A percentile compares a stretch with the other conserved stretches of the same genome.
These are phyloP conservation scores for Daldinia loculata DNA, from an alignment of 495 filamentous ascomycete species.

Conservation along the genomic window DNA sequence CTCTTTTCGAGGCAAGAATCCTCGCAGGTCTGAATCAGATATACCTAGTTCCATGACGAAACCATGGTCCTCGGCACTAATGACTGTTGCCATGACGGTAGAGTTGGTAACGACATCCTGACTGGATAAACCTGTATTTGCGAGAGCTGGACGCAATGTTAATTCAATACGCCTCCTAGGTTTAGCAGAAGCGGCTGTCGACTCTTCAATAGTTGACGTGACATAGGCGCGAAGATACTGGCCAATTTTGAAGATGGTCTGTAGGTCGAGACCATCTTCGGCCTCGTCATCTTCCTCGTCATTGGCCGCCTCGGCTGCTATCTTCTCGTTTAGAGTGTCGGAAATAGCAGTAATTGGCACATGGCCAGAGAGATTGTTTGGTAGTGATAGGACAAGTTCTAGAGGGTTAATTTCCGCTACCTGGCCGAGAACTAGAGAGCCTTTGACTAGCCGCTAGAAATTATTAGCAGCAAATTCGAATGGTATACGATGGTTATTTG, in stretches of 20 bases:
- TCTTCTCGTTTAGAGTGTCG: constrained; percentile 63
- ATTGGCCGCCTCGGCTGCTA: constrained; percentile 67
- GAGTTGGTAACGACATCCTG: constrained; percentile 74
- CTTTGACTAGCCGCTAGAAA: constrained; percentile 76
- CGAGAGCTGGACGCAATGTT: constrained; percentile 75
- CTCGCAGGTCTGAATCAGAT: constrained; percentile 69
- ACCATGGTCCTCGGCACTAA: constrained; percentile 94
- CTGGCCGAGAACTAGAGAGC: constrained; percentile 86
- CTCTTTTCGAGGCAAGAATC: constrained; percentile 91
- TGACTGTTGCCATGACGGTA: constrained; percentile 85
- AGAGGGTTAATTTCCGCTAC: constrained; percentile 80
- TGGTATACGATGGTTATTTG: not conserved
- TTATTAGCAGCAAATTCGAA: constrained; percentile 50
- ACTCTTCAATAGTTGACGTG: constrained; percentile 73
- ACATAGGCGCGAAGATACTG: constrained; percentile 91
- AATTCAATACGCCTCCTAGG: constrained; percentile 84
- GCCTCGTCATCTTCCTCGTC: constrained; percentile 61
- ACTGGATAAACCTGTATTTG: constrained; percentile 76
- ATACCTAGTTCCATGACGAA: constrained; percentile 91
- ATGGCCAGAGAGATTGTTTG: constrained; percentile 92
- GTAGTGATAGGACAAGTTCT: constrained; percentile 81
- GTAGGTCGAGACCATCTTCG: constrained; percentile 70
- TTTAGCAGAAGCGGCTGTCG: constrained; percentile 58
- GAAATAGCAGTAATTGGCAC: constrained; percentile 92
- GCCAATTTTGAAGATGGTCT: constrained; percentile 78